Percentiles rank a stretch among this genome's conserved stretches.
Evolutionary conservation across 345 rosid genomes (phyloP).

Genomic region (Bruguiera gymnorhiza): DNA sequence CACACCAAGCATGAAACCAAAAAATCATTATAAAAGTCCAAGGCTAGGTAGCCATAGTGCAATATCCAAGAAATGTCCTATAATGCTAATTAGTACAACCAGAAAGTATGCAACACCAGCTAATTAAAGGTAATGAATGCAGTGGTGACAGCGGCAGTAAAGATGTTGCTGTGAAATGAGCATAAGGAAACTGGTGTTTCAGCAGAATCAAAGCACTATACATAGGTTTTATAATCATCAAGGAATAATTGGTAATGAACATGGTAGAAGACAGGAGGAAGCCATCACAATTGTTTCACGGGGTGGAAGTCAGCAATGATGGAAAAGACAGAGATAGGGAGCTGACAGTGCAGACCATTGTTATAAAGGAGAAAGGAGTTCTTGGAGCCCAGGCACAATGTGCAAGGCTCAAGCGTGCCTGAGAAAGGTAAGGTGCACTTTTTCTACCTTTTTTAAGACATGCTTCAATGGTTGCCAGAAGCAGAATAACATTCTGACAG

Average conservation of each 20-base stretch:
- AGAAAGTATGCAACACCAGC: background rate
- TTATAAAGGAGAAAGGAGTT: too few species aligned
- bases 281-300: background rate
- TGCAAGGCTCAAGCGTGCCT: too few species aligned
- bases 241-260: background rate
- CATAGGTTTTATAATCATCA: background rate
- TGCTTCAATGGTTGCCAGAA: too few species aligned
- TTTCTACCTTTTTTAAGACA: too few species aligned
- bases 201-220: background rate
- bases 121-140: constrained; percentile 1
- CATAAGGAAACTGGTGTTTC: too few species aligned
- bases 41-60: background rate
- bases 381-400: too few species aligned
- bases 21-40: constrained; percentile 18
- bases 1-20: constrained; percentile 15
- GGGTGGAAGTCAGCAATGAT: background rate
- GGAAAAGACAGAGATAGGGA: too few species aligned
- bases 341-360: too few species aligned
- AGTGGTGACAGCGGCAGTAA: too few species aligned
- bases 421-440: too few species aligned
- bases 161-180: too few species aligned
- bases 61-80: background rate
- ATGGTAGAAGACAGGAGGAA: background rate
- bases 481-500: too few species aligned
- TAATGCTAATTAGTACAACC: background rate